A percentile compares a stretch with the other conserved stretches of the same genome.
These are phyloP conservation scores for Xerocomus amazonicus DNA, from an alignment of 1,284 basidiomycete genomes.

Conservation along the genomic window DNA sequence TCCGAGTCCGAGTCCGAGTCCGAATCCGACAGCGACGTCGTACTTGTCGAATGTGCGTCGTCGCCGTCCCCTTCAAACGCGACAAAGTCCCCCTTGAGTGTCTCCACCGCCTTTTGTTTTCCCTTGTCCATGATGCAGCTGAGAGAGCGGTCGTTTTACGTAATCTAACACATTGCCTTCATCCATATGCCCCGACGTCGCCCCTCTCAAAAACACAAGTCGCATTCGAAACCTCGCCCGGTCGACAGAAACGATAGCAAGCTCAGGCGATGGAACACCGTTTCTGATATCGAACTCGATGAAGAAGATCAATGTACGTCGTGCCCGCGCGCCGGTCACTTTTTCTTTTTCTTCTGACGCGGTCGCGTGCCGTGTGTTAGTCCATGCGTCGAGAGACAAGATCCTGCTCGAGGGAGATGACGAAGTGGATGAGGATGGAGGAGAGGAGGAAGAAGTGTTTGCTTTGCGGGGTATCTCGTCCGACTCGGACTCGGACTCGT, in stretches of 20 bases:
- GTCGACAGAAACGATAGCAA: slow-evolving; percentile 48
- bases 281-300: slow-evolving; percentile 66
- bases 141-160: slow-evolving; percentile 15
- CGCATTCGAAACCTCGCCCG: slow-evolving; percentile 38
- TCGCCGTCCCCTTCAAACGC: slow-evolving; percentile 13
- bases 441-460: slow-evolving; percentile 63
- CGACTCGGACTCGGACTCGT: slow-evolving; percentile 53
- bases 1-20: slow-evolving; percentile 19
- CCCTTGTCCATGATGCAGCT: slow-evolving; percentile 37
- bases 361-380: slow-evolving; percentile 34
- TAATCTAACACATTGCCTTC: slow-evolving; percentile 12
- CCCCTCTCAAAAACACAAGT: slow-evolving; percentile 16
- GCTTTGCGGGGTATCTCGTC: slow-evolving; percentile 33
- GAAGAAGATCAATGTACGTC: slow-evolving; percentile 72
- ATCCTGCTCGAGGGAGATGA: slow-evolving; percentile 68
- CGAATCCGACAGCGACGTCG: slow-evolving; percentile 8
- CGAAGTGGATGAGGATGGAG: slow-evolving; percentile 35
- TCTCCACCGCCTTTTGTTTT: slow-evolving; percentile 42
- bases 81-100: neutral
- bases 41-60: slow-evolving; percentile 9
- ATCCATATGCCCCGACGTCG: slow-evolving; percentile 28
- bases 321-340: neutral
- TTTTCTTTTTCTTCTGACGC: neutral
- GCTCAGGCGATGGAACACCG: slow-evolving; percentile 61
- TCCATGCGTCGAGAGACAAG: slow-evolving; percentile 70